Base-by-base conservation (phyloP, 305 asterid genomes). In the Fraxinus velutina region DNA sequence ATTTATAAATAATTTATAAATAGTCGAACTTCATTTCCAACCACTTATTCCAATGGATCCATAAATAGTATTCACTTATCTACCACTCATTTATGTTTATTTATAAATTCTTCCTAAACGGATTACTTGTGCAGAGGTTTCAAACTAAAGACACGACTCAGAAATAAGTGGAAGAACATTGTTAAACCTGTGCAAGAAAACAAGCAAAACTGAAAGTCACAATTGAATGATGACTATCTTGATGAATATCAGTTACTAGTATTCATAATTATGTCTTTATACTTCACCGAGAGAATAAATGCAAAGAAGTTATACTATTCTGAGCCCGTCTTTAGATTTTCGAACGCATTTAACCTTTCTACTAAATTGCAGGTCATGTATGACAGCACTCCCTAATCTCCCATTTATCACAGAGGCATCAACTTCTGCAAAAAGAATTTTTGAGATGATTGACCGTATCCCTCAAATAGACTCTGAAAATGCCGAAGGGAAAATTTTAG, bases 301-400 rank as follows among this genome's bases (percentile, higher is more conserved):
- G 60, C 21, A 50, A 13, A 50, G 60, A 15, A 50, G 60, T 50
- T 3, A 50, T 15, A 15, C 6, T 47, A 6, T 4, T 50, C 21
- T 50, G 21, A 3, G 21, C 7, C 21, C 7, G 0, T 44, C 52
- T 44, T 44, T 4, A 39, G 19, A 47, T 4, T 15, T 47, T 47
- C 19, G 2, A 13, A 47, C 2, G 6, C 6, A 47, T 13, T 47
- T 47, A 6, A 64, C 6, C 62, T 77, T 71, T 60, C 68, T 27
- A 80, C 55, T 77, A 1, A 77, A 80, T 79, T n/a, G 19, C 81
- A 93, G 98, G 88, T 92, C 89, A 0, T 89, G 91, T n/a, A 90
- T 93, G 93, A 86, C 91, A 70, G 89, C 88, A 44, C 92, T 93
- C 64, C 97, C 97, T 5, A 92, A 90, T 84, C 83, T 92, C 62